Percentiles rank a stretch among this genome's conserved stretches.
phyloP scores from a whole-genome alignment of 2,329 filamentous ascomycete species.

The Calonectria naviculata region DNA sequence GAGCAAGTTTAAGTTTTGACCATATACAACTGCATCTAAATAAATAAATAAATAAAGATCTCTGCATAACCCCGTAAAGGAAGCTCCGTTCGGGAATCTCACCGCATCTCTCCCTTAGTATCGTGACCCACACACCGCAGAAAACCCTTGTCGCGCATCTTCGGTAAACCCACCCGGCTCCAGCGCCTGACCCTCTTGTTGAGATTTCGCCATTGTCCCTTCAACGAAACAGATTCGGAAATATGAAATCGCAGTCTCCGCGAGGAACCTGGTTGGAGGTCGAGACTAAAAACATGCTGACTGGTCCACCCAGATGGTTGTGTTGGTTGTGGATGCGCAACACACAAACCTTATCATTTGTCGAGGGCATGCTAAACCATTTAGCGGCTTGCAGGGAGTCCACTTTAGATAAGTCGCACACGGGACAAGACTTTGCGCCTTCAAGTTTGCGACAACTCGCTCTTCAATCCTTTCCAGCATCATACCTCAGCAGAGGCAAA shows the following conservation, averaged over 20 bases:
- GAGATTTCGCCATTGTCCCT: not conserved
- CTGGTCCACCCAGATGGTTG: slow-evolving; percentile 11
- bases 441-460: not conserved
- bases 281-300: not conserved
- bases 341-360: slow-evolving; percentile 18
- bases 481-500: not conserved
- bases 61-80: not conserved
- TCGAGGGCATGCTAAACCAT: slow-evolving; percentile 9
- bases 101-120: slow-evolving; percentile 4
- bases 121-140: not conserved
- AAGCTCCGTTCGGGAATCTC: slow-evolving; percentile 3
- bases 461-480: not conserved
- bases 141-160: slow-evolving; percentile 1
- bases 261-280: not conserved
- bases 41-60: too few relatives aligned
- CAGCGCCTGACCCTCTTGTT: not conserved
- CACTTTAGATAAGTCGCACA: slow-evolving; percentile 25
- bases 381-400: slow-evolving; percentile 11
- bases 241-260: not conserved
- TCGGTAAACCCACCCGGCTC: slow-evolving; percentile 8
- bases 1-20: not conserved
- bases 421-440: slow-evolving; percentile 3
- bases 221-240: not conserved
- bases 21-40: too few relatives aligned
- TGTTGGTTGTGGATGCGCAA: slow-evolving; percentile 8